Percentiles rank a stretch among this genome's conserved stretches.
Evolutionary conservation across 2,329 filamentous ascomycete species (phyloP).

Genomic region (Simplicillium aogashimaense): DNA sequence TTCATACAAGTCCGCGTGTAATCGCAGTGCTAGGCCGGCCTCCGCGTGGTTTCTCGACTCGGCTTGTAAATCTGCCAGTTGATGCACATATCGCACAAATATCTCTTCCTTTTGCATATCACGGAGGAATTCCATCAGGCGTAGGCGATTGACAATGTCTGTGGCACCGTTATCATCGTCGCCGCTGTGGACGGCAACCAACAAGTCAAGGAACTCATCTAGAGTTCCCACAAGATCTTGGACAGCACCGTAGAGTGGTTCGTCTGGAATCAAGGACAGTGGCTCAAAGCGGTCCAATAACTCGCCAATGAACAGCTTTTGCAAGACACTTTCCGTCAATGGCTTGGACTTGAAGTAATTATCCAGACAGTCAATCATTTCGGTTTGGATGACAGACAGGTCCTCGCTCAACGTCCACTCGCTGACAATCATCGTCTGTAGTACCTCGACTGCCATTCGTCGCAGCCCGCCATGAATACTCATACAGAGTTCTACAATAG

Average conservation of each 20-base stretch:
- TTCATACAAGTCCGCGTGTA: conserved; percentile 87
- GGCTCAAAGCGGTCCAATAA: conserved; percentile 71
- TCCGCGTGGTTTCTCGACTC: conserved; percentile 72
- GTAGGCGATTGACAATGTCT: conserved; percentile 77
- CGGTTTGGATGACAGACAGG: conserved; percentile 81
- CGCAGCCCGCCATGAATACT: conserved; percentile 90
- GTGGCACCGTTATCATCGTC: conserved; percentile 65
- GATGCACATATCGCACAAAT: conserved; percentile 91
- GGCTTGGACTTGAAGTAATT: conserved; percentile 81
- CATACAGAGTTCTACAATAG: conserved; percentile 86
- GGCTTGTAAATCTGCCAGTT: conserved; percentile 70
- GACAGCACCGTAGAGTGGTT: conserved; percentile 66
- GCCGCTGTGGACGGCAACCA: conserved; percentile 79
- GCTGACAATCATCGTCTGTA: conserved; percentile 97
- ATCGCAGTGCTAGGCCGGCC: conserved; percentile 76
- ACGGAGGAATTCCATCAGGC: conserved; percentile 90
- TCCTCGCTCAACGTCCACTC: conserved; percentile 97
- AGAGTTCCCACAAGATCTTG: conserved; percentile 74
- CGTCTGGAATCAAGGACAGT: conserved; percentile 54
- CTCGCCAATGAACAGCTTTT: conserved; percentile 87
- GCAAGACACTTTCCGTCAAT: conserved; percentile 77
- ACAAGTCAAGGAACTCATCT: conserved; percentile 81
- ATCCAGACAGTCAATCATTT: conserved; percentile 93
- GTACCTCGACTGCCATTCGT: conserved; percentile 80
- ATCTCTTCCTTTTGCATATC: conserved; percentile 98